These are phyloP conservation scores for Aspergillus intermedius DNA, from an alignment of 2,329 filamentous ascomycete species.

Conservation along the genomic window DNA sequence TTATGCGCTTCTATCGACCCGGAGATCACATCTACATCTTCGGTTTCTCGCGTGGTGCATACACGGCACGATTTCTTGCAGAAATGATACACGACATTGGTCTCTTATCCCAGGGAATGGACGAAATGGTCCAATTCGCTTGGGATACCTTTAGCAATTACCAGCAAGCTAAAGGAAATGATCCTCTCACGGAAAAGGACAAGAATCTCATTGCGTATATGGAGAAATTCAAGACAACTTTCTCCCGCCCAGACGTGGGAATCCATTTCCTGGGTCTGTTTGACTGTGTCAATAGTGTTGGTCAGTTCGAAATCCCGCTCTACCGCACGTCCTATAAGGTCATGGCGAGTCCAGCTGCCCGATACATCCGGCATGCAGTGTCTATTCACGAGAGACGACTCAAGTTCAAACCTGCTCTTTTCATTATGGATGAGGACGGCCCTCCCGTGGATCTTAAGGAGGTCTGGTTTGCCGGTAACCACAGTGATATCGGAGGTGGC, in stretches of 20 bases:
- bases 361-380: slow-evolving; percentile 48
- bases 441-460: slow-evolving; percentile 42
- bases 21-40: slow-evolving; percentile 51
- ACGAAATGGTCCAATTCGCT: slow-evolving; percentile 50
- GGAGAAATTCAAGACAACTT: slow-evolving; percentile 43
- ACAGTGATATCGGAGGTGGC: slow-evolving; percentile 50
- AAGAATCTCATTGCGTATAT: slow-evolving; percentile 23
- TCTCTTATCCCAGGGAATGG: slow-evolving; percentile 47
- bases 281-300: slow-evolving; percentile 50
- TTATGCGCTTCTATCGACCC: slow-evolving; percentile 50
- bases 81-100: slow-evolving; percentile 47
- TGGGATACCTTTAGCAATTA: slow-evolving; percentile 29
- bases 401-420: slow-evolving; percentile 50
- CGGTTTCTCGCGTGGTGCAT: slow-evolving; percentile 49
- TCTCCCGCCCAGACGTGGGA: slow-evolving; percentile 41
- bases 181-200: slow-evolving; percentile 7
- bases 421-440: slow-evolving; percentile 23
- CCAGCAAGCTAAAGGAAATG: slow-evolving; percentile 26
- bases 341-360: slow-evolving; percentile 38
- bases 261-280: slow-evolving; percentile 53
- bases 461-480: slow-evolving; percentile 52
- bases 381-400: slow-evolving; percentile 49
- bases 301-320: background rate
- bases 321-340: slow-evolving; percentile 28
- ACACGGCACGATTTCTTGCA: slow-evolving; percentile 49